Base-by-base conservation (phyloP, 768 basidiomycete genomes). In the Amanita brunnescens region DNA sequence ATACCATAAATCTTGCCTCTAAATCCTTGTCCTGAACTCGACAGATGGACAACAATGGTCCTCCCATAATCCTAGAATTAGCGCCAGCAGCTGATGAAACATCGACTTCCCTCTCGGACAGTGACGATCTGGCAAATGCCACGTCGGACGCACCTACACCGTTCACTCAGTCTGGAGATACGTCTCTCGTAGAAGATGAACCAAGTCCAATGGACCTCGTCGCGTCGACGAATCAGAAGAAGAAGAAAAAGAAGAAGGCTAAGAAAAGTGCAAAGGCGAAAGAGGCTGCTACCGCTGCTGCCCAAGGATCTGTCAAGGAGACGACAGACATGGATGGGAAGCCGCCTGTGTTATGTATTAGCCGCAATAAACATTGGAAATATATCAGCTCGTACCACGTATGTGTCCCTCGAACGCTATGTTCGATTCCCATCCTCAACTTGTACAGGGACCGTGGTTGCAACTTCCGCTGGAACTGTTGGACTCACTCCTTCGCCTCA, bases 321-420 rank as follows among this genome's bases (percentile, higher is more conserved):
- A 61, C 58, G 18, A 59, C 57, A 40, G 62, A 57, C 23, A 69
- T 72, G 29, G 66, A 67, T 24, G 76, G 77, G 24, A 69, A 78
- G 40, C 80, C 80, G 13, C 75, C 83, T 0, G 80, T 86, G 32
- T 76, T 93, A 2, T 88, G 86, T 64, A 93, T 94, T 59, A 89
- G 86, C 68, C 79, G 91, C 57, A 92, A 93, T 71, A 94, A 94
- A 65, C 91, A 94, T 61, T 92, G 91, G 91, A 80, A 83, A 24
- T 92, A 91, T 61, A 92, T 93, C 68, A 90, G 87, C 67, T 90
- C 90, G 20, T 91, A 88, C 64, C 88, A 91, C 64, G 89, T 90
- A 69, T 54, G 84, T 81, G 42, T 54, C 37, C 39, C 10, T 20
- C 21, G 13, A 18, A 26, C 20, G 29, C 13, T 24, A 24, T 33